Evolutionary conservation across 2,329 filamentous ascomycete species (phyloP).

Genomic region (Aspergillus luchuensis): DNA sequence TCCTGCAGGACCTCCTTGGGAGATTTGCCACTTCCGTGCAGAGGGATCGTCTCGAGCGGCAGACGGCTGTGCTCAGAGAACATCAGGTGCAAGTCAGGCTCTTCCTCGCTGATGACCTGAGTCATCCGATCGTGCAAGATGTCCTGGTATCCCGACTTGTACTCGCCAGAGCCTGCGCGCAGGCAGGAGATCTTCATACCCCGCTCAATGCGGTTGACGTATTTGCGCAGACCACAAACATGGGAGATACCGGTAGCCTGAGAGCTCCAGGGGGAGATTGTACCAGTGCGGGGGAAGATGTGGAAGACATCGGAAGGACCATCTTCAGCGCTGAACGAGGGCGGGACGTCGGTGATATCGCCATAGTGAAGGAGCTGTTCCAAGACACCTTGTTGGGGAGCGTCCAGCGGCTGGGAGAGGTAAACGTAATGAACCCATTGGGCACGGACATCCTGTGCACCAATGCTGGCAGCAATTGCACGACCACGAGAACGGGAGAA

Average conservation of each 20-base stretch:
- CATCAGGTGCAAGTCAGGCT: constrained; percentile 72
- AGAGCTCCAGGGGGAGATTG: constrained; percentile 94
- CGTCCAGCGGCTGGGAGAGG: constrained; percentile 52
- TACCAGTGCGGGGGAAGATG: constrained; percentile 76
- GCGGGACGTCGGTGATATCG: constrained; percentile 53
- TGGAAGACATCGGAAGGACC: constrained; percentile 64
- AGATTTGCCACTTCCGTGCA: constrained; percentile 65
- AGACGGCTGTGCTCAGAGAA: constrained; percentile 70
- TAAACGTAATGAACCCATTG: constrained; percentile 66
- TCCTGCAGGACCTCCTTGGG: constrained; percentile 74
- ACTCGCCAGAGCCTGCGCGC: constrained; percentile 58
- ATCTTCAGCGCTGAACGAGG: constrained; percentile 50
- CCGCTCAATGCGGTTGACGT: constrained; percentile 79
- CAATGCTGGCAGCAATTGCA: constrained; percentile 46
- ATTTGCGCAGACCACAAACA: constrained; percentile 77
- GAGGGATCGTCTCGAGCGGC: constrained; percentile 73
- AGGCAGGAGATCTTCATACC: constrained; percentile 73
- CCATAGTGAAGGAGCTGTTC: constrained; percentile 65
- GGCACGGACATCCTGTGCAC: constrained; percentile 47
- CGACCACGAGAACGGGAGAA: constrained; percentile 50
- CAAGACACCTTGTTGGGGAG: constrained; percentile 54
- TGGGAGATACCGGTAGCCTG: constrained; percentile 92
- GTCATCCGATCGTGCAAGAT: constrained; percentile 93
- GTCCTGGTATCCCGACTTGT: constrained; percentile 61
- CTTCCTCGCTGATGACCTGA: constrained; percentile 68